Evolutionary conservation across 768 basidiomycete species (phyloP).

Genomic region (Zangia roseola): DNA sequence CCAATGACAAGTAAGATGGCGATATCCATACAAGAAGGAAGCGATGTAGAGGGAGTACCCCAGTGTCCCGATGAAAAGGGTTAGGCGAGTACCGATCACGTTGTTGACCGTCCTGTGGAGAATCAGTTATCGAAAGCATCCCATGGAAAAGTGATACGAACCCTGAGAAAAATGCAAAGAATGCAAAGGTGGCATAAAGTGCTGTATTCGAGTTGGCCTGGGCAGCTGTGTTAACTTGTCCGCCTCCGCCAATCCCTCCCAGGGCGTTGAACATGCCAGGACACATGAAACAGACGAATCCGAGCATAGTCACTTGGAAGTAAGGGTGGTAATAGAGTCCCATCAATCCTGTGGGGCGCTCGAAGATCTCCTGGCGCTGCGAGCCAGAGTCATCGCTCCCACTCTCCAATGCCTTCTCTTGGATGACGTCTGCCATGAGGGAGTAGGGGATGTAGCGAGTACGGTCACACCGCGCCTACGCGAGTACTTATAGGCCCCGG

Average conservation of each 20-base stretch:
- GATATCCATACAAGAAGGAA: constrained; percentile 57
- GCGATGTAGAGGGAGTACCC: constrained; percentile 80
- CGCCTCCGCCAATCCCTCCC: constrained; percentile 77
- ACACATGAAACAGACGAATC: constrained; percentile 62
- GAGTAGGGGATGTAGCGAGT: not conserved
- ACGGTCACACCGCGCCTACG: not conserved
- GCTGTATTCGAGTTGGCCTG: constrained; percentile 70
- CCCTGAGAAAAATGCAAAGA: constrained; percentile 70
- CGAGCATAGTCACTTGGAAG: constrained; percentile 52
- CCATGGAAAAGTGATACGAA: constrained; percentile 27
- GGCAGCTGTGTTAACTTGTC: constrained; percentile 63
- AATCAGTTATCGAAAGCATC: not conserved
- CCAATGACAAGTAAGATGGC: not conserved
- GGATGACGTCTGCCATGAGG: constrained; percentile 14
- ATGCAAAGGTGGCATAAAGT: constrained; percentile 63
- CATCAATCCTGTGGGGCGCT: constrained; percentile 50
- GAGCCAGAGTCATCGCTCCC: constrained; percentile 31
- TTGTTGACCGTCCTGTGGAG: constrained; percentile 70
- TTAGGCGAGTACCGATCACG: constrained; percentile 70
- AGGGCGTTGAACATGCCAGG: constrained; percentile 77
- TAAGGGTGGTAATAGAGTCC: constrained; percentile 58
- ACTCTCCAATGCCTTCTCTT: constrained; percentile 23
- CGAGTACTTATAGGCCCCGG: constrained; percentile 13
- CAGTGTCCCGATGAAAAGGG: constrained; percentile 68
- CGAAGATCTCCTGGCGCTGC: constrained; percentile 34